Conservation (phyloP, 495 filamentous ascomycete genomes). For the Penicillium flavigenum region DNA sequence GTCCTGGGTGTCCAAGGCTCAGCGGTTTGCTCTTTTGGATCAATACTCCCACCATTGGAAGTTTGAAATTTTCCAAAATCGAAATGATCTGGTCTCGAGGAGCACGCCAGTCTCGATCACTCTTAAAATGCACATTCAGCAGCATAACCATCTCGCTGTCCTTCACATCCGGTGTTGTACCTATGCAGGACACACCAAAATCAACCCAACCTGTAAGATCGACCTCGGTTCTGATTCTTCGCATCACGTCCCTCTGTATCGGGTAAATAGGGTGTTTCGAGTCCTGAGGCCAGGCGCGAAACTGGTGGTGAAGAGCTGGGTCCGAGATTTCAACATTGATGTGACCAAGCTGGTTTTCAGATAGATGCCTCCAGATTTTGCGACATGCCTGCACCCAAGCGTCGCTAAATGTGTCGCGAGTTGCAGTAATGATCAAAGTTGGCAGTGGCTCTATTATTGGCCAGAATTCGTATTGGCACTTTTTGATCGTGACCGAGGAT, state of each 20-base stretch:
- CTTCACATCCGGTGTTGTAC: no score
- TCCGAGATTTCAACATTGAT: background rate
- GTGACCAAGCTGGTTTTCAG: background rate
- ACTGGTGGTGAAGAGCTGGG: background rate
- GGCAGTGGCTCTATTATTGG: background rate
- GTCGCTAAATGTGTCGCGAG: background rate
- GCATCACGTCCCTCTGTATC: fast-evolving
- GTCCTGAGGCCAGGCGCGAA: background rate
- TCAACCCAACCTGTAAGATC: background rate
- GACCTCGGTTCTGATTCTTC: background rate
- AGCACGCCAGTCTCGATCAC: no score
- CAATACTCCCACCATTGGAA: no score
- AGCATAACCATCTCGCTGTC: no score
- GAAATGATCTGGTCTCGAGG: no score
- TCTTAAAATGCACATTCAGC: no score
- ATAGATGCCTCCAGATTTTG: background rate
- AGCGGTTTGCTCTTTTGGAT: no score
- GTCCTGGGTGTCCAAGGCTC: no score
- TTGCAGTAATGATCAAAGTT: background rate
- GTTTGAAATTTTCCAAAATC: no score
- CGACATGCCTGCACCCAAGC: background rate
- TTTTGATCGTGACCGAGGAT: background rate
- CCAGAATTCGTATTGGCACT: background rate
- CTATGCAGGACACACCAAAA: no score
- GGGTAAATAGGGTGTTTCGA: background rate